phyloP scores from a whole-genome alignment of 495 filamentous ascomycete genomes.

The Glonium stellatum region DNA sequence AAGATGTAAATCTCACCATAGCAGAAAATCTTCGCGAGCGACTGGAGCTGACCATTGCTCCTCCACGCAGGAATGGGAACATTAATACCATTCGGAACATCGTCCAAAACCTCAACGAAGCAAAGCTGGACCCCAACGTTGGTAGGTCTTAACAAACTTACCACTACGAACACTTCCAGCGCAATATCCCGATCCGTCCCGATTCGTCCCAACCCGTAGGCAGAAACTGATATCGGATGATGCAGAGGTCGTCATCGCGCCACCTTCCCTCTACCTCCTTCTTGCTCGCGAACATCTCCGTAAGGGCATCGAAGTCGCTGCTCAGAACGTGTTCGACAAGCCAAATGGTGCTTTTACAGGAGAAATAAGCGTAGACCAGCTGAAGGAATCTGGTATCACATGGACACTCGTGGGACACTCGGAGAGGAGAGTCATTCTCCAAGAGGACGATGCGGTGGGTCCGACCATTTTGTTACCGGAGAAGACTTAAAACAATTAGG shows the following conservation, averaged over 20 bases:
- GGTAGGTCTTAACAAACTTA: constrained; percentile 44
- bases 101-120: constrained; percentile 76
- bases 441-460: constrained; percentile 58
- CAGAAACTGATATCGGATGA: background rate
- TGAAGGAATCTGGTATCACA: constrained; percentile 76
- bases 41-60: constrained; percentile 6
- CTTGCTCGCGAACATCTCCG: constrained; percentile 68
- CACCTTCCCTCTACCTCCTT: constrained; percentile 83
- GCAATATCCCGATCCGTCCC: background rate
- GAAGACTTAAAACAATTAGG: background rate
- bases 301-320: constrained; percentile 66
- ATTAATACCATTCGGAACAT: constrained; percentile 78
- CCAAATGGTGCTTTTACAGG: constrained; percentile 96
- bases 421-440: constrained; percentile 80
- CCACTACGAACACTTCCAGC: constrained; percentile 28
- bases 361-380: constrained; percentile 85
- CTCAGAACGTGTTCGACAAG: constrained; percentile 96
- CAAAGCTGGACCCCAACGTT: constrained; percentile 60
- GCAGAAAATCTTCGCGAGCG: constrained; percentile 13
- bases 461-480: background rate
- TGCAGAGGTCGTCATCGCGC: constrained; percentile 87
- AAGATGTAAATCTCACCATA: constrained; percentile 61
- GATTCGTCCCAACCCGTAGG: background rate
- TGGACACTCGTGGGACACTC: constrained; percentile 92
- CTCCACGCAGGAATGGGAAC: constrained; percentile 73